Evolutionary conservation across 805 yeast genomes (phyloP).

Genomic region (Lachancea thermotolerans): DNA sequence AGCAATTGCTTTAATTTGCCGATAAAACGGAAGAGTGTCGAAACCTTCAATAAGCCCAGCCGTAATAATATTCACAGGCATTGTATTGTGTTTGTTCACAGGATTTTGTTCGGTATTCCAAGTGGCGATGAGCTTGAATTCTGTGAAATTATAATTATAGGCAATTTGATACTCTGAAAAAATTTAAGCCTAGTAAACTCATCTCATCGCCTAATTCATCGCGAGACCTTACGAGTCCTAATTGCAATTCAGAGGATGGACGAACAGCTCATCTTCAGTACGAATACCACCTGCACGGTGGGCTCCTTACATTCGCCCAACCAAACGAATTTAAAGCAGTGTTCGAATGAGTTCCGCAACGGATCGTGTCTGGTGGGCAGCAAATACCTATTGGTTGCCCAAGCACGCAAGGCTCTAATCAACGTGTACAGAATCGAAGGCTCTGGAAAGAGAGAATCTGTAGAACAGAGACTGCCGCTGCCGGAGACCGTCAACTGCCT

Average conservation of each 20-base stretch:
- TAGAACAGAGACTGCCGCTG: constrained; percentile 73
- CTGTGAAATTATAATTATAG: not conserved
- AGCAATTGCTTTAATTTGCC: constrained; percentile 45
- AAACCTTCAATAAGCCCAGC: constrained; percentile 66
- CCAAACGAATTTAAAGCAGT: constrained; percentile 28
- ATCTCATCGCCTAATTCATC: constrained; percentile 19
- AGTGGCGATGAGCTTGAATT: not conserved
- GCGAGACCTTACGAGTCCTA: constrained; percentile 4
- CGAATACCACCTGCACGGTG: constrained; percentile 25
- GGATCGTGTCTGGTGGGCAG: constrained; percentile 52
- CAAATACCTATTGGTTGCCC: constrained; percentile 55
- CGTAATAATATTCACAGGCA: constrained; percentile 85
- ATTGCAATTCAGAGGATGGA: constrained; percentile 13
- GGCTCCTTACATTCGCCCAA: constrained; percentile 26
- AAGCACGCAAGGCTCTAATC: constrained; percentile 64
- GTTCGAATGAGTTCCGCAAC: constrained; percentile 40
- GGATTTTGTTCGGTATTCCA: not conserved
- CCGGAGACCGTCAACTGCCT: constrained; percentile 67
- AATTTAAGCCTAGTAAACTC: constrained; percentile 7
- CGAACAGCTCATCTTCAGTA: constrained; percentile 29
- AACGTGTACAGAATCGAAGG: constrained; percentile 55
- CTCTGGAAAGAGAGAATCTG: constrained; percentile 37
- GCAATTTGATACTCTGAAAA: not conserved
- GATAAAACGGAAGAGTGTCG: constrained; percentile 68
- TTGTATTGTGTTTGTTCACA: constrained; percentile 22